Conservation (phyloP, 306 rosid species). For the Vachellia pachyceras region DNA sequence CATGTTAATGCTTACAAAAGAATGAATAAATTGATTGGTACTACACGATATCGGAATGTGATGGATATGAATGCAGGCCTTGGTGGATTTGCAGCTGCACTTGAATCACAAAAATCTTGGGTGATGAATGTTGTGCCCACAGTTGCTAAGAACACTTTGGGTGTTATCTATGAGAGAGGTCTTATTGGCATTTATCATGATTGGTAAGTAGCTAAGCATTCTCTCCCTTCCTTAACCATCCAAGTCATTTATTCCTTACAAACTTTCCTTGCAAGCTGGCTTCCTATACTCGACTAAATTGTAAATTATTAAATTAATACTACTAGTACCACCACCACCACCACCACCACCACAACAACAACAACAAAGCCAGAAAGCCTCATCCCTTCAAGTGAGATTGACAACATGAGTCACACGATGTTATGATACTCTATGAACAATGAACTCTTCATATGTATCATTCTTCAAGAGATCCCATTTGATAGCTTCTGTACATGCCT, state of each 20-base stretch:
- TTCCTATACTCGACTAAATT: not conserved
- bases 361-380: too few species aligned
- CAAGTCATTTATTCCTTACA: constrained; percentile 25
- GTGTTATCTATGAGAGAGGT: constrained; percentile 92
- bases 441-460: not conserved
- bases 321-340: not conserved
- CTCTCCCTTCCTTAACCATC: not conserved
- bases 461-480: not conserved
- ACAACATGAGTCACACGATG: too few species aligned
- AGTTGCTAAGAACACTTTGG: constrained; percentile 78
- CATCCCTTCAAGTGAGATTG: too few species aligned
- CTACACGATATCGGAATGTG: constrained; percentile 76
- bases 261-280: constrained; percentile 31
- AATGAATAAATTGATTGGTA: constrained; percentile 71
- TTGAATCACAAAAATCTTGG: constrained; percentile 87
- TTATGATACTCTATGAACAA: too few species aligned
- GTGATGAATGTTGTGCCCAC: constrained; percentile 96
- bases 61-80: constrained; percentile 99
- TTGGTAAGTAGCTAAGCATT: constrained; percentile 63
- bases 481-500: too few species aligned
- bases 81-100: constrained; percentile 95
- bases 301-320: constrained; percentile 11
- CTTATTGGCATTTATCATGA: constrained; percentile 94
- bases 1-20: constrained; percentile 70
- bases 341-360: too few species aligned